Evolutionary conservation across 2,329 filamentous ascomycete genomes (phyloP), one percentile per base, ranked within the genome.

Genomic region (Clonostachys solani): DNA sequence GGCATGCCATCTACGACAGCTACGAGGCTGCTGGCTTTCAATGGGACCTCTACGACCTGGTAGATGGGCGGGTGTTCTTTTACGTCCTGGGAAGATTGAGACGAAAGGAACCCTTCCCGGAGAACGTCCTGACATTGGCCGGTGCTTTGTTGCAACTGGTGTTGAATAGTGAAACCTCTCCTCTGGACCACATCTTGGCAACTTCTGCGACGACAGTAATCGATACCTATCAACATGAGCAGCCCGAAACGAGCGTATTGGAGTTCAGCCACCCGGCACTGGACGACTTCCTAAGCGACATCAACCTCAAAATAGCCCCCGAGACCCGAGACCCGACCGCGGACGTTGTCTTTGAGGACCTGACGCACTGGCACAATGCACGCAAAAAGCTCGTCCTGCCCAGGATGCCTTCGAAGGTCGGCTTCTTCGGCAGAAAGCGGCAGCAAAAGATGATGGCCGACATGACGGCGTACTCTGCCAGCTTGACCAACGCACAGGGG

Each of bases 361-460:
- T 75, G 4, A 64, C 67, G 0, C 81, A 87, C 56, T 87, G 82
- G 84, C 82, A 86, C 53, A 83, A 81, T 47, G 68, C 74, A 34
- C 23, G 23, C 9, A 81, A 78, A 53, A 73, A 69, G 23, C 68
- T 73, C 1, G 52, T 82, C 4, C 72, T 77, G 23, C 53, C 59
- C 3, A 75, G 71, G 46, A 37, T 47, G 6, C 54, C 52, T 1
- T 43, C 43, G 23, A 61, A 56, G 33, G 47, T 52, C 13, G 61
- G 53, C 2, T 64, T 57, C 42, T 63, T 50, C 23, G 61, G 71
- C 7, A 63, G 61, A 45, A 74, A 67, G 51, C 68, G 67, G 46
- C 82, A 85, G 41, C 85, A 90, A 55, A 72, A 70, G 45, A 83
- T 81, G 57, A 86, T 87, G 78, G 75, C 77, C 2, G 83, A 87